Evolutionary conservation across 129 eudicot species (phyloP).

Genomic region (Artemisia tridentata): DNA sequence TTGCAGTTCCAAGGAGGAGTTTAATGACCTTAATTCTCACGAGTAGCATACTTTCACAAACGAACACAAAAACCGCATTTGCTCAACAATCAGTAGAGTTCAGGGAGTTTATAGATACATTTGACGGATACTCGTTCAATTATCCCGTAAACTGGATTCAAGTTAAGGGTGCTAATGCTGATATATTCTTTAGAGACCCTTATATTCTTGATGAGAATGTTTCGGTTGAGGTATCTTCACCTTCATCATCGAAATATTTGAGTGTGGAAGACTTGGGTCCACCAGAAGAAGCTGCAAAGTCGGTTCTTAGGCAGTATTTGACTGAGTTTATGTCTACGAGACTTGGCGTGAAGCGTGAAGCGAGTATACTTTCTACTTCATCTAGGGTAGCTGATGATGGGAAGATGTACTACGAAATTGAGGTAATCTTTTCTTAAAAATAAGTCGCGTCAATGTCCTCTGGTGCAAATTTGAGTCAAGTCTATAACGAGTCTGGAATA

Average conservation of each 20-base stretch:
- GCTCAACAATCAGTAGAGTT: constrained; percentile 62
- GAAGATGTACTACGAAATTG: constrained; percentile 80
- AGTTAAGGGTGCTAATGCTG: constrained; percentile 96
- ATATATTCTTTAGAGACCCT: constrained; percentile 95
- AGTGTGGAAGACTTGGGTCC: constrained; percentile 89
- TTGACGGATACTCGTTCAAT: constrained; percentile 85
- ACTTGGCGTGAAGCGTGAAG: constrained; percentile 86
- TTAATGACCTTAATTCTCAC: constrained; percentile 55
- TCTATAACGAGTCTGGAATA: not conserved
- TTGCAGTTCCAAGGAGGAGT: constrained; percentile 85
- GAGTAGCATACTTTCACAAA: constrained; percentile 46
- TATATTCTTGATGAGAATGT: constrained; percentile 82
- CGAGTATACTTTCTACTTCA: constrained; percentile 71
- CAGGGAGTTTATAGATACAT: constrained; percentile 76
- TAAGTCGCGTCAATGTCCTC: not conserved
- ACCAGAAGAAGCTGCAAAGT: constrained; percentile 83
- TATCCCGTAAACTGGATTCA: constrained; percentile 94
- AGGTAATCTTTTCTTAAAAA: constrained; percentile 40
- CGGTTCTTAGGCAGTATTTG: constrained; percentile 70
- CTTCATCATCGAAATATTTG: constrained; percentile 77
- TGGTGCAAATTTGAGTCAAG: no score
- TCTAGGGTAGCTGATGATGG: constrained; percentile 88
- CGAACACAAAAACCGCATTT: constrained; percentile 28
- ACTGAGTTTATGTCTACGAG: constrained; percentile 99
- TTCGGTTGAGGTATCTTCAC: constrained; percentile 82